Percentiles rank a stretch among this genome's conserved stretches.
Conservation (phyloP, 192 early-diverging fungal species). For the Lobosporangium transversale region DNA sequence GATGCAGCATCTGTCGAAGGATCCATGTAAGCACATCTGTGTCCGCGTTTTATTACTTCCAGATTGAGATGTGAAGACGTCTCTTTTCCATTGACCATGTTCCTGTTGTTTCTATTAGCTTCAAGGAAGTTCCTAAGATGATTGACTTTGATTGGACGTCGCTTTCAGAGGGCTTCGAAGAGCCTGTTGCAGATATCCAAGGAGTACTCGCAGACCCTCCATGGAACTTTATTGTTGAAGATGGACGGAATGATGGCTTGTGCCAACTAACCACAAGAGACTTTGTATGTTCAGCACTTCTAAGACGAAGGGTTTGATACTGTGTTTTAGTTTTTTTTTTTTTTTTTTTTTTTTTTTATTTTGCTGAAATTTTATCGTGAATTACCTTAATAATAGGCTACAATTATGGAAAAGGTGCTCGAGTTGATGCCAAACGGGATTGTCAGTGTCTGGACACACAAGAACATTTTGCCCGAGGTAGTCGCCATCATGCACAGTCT, state of each 20-base stretch:
- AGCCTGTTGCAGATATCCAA: slow-evolving; percentile 51
- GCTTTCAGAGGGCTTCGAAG: slow-evolving; percentile 37
- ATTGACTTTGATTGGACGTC: slow-evolving; percentile 32
- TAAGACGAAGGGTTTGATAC: too few relatives aligned
- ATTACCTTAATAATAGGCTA: slow-evolving; percentile 14
- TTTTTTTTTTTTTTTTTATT: neutral
- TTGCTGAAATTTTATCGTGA: neutral
- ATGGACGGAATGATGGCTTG: slow-evolving; percentile 56
- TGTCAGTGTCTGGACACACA: slow-evolving; percentile 68
- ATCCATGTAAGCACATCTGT: slow-evolving; percentile 20
- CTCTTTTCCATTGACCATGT: too few relatives aligned
- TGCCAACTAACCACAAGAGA: slow-evolving; percentile 49
- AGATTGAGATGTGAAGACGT: too few relatives aligned
- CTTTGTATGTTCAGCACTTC: slow-evolving; percentile 45
- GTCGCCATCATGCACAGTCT: slow-evolving; percentile 63
- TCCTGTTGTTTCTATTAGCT: slow-evolving; percentile 7
- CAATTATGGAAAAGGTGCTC: slow-evolving; percentile 55
- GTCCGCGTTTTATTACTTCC: too few relatives aligned
- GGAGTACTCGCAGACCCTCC: slow-evolving; percentile 68
- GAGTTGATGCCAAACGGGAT: slow-evolving; percentile 60
- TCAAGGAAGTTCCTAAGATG: slow-evolving; percentile 31
- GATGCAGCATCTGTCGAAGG: slow-evolving; percentile 12
- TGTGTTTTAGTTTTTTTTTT: too few relatives aligned
- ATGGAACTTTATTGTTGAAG: slow-evolving; percentile 64
- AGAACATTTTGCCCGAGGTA: slow-evolving; percentile 61